Conservation (phyloP, 148 eudicot genomes). For the Nepenthes mirabilis region DNA sequence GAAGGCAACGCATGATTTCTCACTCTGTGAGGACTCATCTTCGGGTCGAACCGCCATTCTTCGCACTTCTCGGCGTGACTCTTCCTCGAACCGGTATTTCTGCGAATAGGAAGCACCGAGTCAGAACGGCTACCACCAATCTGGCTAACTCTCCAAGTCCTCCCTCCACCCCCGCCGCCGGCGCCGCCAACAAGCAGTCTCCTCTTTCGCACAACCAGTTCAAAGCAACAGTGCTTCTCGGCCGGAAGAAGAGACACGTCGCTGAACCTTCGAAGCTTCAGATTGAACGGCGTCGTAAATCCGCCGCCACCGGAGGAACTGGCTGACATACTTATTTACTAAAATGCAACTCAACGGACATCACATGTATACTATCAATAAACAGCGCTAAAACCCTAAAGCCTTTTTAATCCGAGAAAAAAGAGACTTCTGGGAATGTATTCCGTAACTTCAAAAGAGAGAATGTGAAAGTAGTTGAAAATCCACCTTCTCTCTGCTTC, state of each 20-base stretch:
- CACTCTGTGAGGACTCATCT: slow-evolving; percentile 18
- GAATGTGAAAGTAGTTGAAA: not conserved
- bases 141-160: slow-evolving; percentile 5
- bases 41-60: slow-evolving; percentile 34
- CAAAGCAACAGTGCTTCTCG: slow-evolving; percentile 5
- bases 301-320: slow-evolving; percentile 52
- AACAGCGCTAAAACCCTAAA: too few species aligned
- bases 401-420: not conserved
- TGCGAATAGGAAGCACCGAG: slow-evolving; percentile 19
- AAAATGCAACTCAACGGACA: slow-evolving; percentile 10
- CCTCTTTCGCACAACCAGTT: slow-evolving; percentile 4
- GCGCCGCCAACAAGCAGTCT: slow-evolving; percentile 1
- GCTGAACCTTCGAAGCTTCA: slow-evolving; percentile 10
- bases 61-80: slow-evolving; percentile 27
- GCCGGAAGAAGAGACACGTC: slow-evolving; percentile 6
- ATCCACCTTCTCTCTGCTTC: too few species aligned
- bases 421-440: not conserved
- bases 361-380: not conserved
- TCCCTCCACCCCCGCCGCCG: slow-evolving; percentile 6
- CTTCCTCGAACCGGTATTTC: slow-evolving; percentile 9
- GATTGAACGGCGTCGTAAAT: slow-evolving; percentile 29
- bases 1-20: slow-evolving; percentile 49
- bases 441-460: not conserved
- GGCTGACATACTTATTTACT: slow-evolving; percentile 28
- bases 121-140: slow-evolving; percentile 26